These are phyloP conservation scores for Leucosporidium yakuticum DNA, from an alignment of 768 basidiomycete species.

Conservation along the genomic window DNA sequence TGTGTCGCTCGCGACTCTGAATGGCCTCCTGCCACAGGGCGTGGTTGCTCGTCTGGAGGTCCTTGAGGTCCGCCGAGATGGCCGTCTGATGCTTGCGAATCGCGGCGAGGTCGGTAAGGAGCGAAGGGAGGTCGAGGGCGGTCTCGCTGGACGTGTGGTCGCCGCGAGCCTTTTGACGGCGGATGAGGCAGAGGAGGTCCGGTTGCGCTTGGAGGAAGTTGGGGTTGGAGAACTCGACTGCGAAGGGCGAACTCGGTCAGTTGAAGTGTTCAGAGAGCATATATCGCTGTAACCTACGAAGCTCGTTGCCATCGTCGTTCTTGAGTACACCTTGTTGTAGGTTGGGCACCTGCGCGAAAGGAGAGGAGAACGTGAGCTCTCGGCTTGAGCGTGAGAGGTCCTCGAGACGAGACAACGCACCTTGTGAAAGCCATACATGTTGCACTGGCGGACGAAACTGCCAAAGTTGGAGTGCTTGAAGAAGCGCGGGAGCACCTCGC, in stretches of 20 bases:
- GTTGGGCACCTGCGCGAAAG: conserved; percentile 57
- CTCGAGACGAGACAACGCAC: conserved; percentile 39
- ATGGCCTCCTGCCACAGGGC: conserved; percentile 89
- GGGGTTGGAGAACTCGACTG: conserved; percentile 76
- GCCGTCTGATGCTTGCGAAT: conserved; percentile 88
- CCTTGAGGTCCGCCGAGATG: conserved; percentile 82
- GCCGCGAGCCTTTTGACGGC: conserved; percentile 61
- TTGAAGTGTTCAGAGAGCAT: too few species aligned
- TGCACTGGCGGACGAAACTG: conserved; percentile 84
- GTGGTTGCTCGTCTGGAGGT: conserved; percentile 79
- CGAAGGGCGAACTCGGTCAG: conserved; percentile 25
- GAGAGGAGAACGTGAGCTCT: not conserved
- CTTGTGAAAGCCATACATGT: conserved; percentile 94
- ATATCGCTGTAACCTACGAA: conserved; percentile 46
- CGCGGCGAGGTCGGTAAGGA: conserved; percentile 72
- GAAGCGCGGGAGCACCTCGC: conserved; percentile 82
- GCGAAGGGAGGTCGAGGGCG: conserved; percentile 56
- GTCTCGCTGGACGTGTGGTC: conserved; percentile 18
- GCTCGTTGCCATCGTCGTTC: conserved; percentile 61
- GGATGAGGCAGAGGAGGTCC: conserved; percentile 77
- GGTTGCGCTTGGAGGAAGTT: conserved; percentile 67
- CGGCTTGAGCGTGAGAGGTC: not conserved
- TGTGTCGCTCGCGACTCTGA: conserved; percentile 66
- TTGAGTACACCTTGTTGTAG: conserved; percentile 89
- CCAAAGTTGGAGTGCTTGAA: conserved; percentile 97